These are phyloP conservation scores for Rhizophagus prolifer DNA, from an alignment of 192 early-diverging fungal species.

Conservation along the genomic window DNA sequence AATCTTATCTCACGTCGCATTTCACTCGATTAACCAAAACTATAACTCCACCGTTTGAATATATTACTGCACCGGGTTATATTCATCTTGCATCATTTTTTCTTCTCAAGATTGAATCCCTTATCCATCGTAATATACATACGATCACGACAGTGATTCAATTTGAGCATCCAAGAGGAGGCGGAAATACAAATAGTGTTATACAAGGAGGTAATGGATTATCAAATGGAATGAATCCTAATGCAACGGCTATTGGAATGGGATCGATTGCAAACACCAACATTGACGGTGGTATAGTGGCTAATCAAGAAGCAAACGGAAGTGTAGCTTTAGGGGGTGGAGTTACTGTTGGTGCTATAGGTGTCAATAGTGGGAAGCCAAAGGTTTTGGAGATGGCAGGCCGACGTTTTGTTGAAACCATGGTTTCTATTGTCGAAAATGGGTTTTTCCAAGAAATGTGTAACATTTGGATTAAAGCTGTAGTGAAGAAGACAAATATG, in stretches of 20 bases:
- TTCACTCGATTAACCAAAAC: slow-evolving; percentile 27
- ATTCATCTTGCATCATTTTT: slow-evolving; percentile 50
- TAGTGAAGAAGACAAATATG: slow-evolving; percentile 48
- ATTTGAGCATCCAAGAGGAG: slow-evolving; percentile 36
- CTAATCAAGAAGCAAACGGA: slow-evolving; percentile 29
- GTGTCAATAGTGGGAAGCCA: slow-evolving; percentile 42
- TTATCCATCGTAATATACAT: slow-evolving; percentile 50
- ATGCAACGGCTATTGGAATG: slow-evolving; percentile 24
- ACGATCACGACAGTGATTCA: slow-evolving; percentile 54
- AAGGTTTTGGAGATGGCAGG: slow-evolving; percentile 49
- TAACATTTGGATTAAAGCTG: slow-evolving; percentile 49
- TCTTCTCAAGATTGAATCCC: slow-evolving; percentile 46
- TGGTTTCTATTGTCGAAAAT: slow-evolving; percentile 45
- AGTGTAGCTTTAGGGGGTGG: background rate
- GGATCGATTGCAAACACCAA: background rate
- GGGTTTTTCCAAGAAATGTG: slow-evolving; percentile 52
- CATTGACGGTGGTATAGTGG: background rate
- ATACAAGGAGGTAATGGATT: slow-evolving; percentile 31
- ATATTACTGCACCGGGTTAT: slow-evolving; percentile 46
- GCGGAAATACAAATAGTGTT: slow-evolving; percentile 20
- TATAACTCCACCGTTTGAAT: slow-evolving; percentile 18
- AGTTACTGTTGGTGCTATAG: slow-evolving; percentile 30
- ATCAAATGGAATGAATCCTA: slow-evolving; percentile 36
- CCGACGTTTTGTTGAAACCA: slow-evolving; percentile 46
- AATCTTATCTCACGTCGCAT: slow-evolving; percentile 36